A percentile compares a stretch with the other conserved stretches of the same genome.
These are phyloP conservation scores for Naganishia sp. DNA, from an alignment of 1,284 basidiomycete genomes.

Conservation along the genomic window DNA sequence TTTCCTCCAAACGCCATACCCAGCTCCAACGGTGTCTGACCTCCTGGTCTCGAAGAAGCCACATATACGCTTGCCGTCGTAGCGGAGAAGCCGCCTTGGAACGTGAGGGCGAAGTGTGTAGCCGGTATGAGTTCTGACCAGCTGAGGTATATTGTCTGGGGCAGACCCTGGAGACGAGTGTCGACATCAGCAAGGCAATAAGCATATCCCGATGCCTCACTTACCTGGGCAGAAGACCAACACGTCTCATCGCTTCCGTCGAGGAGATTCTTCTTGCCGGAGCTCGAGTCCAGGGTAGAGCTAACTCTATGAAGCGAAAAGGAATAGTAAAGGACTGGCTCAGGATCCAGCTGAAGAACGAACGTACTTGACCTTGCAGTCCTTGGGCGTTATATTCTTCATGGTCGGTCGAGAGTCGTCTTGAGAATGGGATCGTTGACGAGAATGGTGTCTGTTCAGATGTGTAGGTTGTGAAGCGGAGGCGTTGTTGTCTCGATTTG, in stretches of 20 bases:
- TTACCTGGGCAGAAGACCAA: slow-evolving; percentile 33
- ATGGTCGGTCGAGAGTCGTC: background rate
- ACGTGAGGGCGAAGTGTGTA: slow-evolving; percentile 48
- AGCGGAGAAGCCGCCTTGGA: slow-evolving; percentile 54
- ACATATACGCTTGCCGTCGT: slow-evolving; percentile 42
- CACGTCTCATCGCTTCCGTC: slow-evolving; percentile 34
- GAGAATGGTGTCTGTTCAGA: too few species aligned
- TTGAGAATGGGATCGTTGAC: too few species aligned
- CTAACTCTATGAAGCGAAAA: slow-evolving; percentile 20
- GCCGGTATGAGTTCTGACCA: slow-evolving; percentile 45
- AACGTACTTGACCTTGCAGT: slow-evolving; percentile 12
- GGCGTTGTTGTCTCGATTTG: too few species aligned
- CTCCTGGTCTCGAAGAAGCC: slow-evolving; percentile 35
- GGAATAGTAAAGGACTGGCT: background rate
- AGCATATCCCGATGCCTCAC: background rate
- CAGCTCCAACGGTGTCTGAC: slow-evolving; percentile 35
- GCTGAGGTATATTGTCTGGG: slow-evolving; percentile 43
- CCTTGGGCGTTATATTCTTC: slow-evolving; percentile 22
- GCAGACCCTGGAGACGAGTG: slow-evolving; percentile 36
- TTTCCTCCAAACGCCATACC: slow-evolving; percentile 44
- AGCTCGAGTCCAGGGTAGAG: slow-evolving; percentile 32
- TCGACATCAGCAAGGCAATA: background rate
- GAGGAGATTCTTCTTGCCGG: slow-evolving; percentile 33
- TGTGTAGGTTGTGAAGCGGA: too few species aligned
- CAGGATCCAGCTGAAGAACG: too few species aligned